phyloP scores from a whole-genome alignment of 306 rosid genomes.

The Lotus japonicus region DNA sequence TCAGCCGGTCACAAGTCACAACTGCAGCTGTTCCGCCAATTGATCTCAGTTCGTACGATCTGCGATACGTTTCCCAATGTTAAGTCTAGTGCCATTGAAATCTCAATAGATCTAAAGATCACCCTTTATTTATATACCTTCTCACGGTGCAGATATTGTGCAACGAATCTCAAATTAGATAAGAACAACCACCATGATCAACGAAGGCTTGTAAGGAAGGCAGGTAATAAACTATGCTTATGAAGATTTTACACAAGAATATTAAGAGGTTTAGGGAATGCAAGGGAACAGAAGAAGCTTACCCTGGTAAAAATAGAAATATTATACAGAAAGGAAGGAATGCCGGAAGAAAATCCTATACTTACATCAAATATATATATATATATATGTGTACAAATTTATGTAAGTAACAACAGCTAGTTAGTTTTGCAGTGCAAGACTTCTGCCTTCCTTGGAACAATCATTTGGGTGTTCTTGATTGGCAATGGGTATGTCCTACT shows the following conservation, averaged over 20 bases:
- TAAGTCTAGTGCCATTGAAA: too few species aligned
- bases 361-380: too few species aligned
- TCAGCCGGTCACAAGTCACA: too few species aligned
- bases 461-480: neutral
- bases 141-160: too few species aligned
- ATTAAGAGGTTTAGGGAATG: neutral
- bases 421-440: neutral
- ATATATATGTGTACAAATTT: neutral
- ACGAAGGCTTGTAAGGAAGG: neutral
- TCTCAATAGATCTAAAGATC: too few species aligned
- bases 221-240: neutral
- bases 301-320: neutral
- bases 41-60: too few species aligned
- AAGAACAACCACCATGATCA: neutral
- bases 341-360: neutral
- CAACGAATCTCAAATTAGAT: too few species aligned
- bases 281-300: neutral
- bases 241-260: neutral
- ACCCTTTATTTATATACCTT: too few species aligned
- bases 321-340: neutral
- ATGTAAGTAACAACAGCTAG: neutral
- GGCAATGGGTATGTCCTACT: neutral
- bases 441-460: neutral
- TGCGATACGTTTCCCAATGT: too few species aligned
- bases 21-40: too few species aligned